These are phyloP conservation scores for Beauveria brongniartii DNA, from an alignment of 2,329 filamentous ascomycete genomes.

Conservation along the genomic window DNA sequence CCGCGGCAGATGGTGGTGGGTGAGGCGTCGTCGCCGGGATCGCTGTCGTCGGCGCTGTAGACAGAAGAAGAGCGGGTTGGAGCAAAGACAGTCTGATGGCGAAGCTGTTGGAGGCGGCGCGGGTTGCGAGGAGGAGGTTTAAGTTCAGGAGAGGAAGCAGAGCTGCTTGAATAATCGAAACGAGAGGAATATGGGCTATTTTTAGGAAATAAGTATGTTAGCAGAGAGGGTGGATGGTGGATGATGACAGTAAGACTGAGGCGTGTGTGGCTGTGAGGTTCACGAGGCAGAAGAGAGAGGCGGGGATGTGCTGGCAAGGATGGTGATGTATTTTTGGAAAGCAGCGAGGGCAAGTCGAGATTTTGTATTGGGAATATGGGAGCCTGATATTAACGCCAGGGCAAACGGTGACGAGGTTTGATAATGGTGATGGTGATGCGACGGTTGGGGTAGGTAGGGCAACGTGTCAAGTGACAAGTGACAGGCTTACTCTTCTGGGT, in stretches of 20 bases:
- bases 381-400: not conserved
- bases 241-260: not conserved
- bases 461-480: not conserved
- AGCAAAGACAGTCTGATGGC: conserved; percentile 20
- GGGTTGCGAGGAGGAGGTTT: conserved; percentile 30
- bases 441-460: not conserved
- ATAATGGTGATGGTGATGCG: not conserved
- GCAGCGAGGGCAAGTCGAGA: not conserved
- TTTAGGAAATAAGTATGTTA: conserved; percentile 10
- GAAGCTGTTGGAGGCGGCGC: conserved; percentile 22
- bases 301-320: not conserved
- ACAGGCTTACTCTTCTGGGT: conserved; percentile 13
- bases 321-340: no score
- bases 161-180: conserved; percentile 15
- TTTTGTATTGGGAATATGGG: not conserved
- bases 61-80: conserved; percentile 50
- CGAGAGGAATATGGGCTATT: conserved; percentile 18
- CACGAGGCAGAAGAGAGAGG: not conserved
- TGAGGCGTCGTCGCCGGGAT: conserved; percentile 10
- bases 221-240: not conserved
- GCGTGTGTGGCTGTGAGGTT: not conserved
- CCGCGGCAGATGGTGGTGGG: conserved; percentile 28
- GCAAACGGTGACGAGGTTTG: not conserved
- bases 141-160: conserved; percentile 20
- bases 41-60: conserved; percentile 30